Base-by-base conservation (phyloP, 2,329 filamentous ascomycete species). In the Lasiodiplodia hormozganensis region DNA sequence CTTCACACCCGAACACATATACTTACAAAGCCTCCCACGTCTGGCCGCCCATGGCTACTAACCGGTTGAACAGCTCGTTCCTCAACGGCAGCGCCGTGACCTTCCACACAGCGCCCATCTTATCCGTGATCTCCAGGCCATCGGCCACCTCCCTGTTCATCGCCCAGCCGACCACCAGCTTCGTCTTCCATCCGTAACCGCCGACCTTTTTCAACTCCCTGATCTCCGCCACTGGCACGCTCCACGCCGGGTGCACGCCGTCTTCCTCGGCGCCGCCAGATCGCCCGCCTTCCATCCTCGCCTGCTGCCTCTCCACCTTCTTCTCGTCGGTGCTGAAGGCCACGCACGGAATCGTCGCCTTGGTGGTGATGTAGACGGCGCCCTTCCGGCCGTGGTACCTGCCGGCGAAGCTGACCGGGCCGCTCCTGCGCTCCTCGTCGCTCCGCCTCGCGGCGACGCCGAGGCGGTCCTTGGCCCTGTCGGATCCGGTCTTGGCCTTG, bases 121-220 rank as follows among this genome's bases (percentile, higher is more conserved):
- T 83, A n/a, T 88, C 88, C 31, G 82, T 82, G 71, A 95, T 87
- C 71, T 92, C 84, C 71, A 96, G 73, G 0, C 92, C 92, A 80
- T 96, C 93, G 0, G 90, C 88, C 36, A 96, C 88, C 77, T 94
- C 89, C 58, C 89, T 85, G 0, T 88, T 87, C 74, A 93, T 85
- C 0, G 91, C 89, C 92, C 93, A 93, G 0, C 92, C 92, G 0
- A 96, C 91, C 1, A 96, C 85, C 62, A 96, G 81, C 82, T 93
- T 95, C 1, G 89, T 89, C 80, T 96, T 96, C 92, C 92, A 96
- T 0, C 92, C 92, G 43, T 94, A 83, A 0, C 93, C 93, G 4
- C 93, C 92, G 1, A 94, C 82, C 80, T 96, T 96, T 77, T 89
- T 91, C 65, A 96, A 75, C 77, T 94, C 92, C 62, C 78, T 82